These are phyloP conservation scores for Calocera cornea DNA, from an alignment of 768 basidiomycete genomes.

Conservation along the genomic window DNA sequence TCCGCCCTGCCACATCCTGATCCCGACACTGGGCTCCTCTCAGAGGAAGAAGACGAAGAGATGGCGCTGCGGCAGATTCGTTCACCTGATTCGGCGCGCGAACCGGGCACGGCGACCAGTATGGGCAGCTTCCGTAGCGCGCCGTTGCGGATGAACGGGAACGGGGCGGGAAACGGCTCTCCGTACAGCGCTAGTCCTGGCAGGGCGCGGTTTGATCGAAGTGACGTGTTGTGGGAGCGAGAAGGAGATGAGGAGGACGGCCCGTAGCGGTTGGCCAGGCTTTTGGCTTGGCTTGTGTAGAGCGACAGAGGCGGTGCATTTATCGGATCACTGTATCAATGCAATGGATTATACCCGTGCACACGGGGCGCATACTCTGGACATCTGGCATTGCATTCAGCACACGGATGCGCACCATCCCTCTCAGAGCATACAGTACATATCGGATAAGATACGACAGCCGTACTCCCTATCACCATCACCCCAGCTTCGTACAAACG, in stretches of 20 bases:
- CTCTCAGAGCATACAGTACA: too few relatives aligned
- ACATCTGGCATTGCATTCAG: not conserved
- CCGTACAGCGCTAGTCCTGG: not conserved
- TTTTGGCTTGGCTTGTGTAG: too few relatives aligned
- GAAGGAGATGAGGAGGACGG: not conserved
- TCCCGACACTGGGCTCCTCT: not conserved
- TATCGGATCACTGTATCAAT: slow-evolving; percentile 1
- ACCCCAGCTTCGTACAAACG: not conserved
- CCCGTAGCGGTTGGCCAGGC: not conserved
- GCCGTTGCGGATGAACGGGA: not conserved
- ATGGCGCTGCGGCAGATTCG: not conserved
- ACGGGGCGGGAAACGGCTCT: not conserved
- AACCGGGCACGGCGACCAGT: not conserved
- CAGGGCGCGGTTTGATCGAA: not conserved
- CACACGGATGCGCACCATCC: too few relatives aligned
- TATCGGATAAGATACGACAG: too few relatives aligned
- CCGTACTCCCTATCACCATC: not conserved
- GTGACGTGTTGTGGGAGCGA: not conserved
- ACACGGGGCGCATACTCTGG: not conserved
- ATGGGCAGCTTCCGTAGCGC: slow-evolving; percentile 3
- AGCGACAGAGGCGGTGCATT: not conserved
- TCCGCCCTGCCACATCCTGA: slow-evolving; percentile 1
- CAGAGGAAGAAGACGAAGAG: not conserved
- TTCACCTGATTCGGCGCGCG: not conserved
- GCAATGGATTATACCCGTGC: not conserved